Evolutionary conservation across 305 asterid species (phyloP).

Genomic region (Solanum chacoense): DNA sequence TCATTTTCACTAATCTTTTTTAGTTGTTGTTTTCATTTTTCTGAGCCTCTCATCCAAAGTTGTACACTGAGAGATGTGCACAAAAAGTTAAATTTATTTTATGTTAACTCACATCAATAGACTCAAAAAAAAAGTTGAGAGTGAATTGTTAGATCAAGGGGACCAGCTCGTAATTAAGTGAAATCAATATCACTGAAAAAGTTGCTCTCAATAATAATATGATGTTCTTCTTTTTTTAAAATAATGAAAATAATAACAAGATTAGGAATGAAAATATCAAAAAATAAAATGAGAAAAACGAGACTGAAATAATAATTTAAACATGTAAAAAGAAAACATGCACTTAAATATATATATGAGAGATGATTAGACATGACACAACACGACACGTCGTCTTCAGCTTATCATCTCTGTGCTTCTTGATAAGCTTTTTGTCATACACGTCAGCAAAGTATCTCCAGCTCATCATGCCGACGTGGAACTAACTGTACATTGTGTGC

Average conservation of each 20-base stretch:
- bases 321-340: background rate
- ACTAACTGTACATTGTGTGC: background rate
- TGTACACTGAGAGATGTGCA: background rate
- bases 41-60: background rate
- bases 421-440: background rate
- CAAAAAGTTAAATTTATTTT: background rate
- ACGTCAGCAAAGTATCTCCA: background rate
- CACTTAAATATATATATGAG: background rate
- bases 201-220: background rate
- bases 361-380: background rate
- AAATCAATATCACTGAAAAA: background rate
- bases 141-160: background rate
- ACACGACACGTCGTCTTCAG: fast-evolving
- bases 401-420: background rate
- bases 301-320: background rate
- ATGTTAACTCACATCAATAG: background rate
- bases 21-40: background rate
- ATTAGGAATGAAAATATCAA: background rate
- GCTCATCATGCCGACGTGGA: background rate
- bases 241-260: background rate
- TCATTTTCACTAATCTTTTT: background rate
- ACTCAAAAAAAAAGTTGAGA: background rate
- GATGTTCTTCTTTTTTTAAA: background rate
- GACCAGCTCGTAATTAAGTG: background rate
- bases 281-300: background rate